Evolutionary conservation across 2,329 filamentous ascomycete species (phyloP).

Genomic region (Aureobasidium vineae): DNA sequence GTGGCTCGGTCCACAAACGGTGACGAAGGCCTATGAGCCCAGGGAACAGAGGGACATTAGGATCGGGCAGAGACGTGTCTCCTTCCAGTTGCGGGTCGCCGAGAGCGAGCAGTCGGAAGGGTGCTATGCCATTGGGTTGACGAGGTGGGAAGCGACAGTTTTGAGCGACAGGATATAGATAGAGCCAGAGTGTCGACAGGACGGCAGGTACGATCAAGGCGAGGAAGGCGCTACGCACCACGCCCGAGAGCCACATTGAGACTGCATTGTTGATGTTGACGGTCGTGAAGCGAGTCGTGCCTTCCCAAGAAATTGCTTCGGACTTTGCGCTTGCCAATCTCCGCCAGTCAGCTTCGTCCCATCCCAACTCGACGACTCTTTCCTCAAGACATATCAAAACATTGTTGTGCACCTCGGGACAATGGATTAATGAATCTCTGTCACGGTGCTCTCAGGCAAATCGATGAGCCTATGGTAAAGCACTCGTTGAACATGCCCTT

Average conservation of each 20-base stretch:
- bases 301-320: slow-evolving; percentile 17
- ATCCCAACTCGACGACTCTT: background rate
- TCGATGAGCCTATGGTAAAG: background rate
- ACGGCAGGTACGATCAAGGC: slow-evolving; percentile 65
- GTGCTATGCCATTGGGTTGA: slow-evolving; percentile 49
- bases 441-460: background rate
- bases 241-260: slow-evolving; percentile 52
- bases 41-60: slow-evolving; percentile 47
- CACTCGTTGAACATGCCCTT: background rate
- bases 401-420: background rate
- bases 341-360: background rate
- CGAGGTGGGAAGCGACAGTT: slow-evolving; percentile 71
- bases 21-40: slow-evolving; percentile 36
- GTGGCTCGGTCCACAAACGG: slow-evolving; percentile 23
- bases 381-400: background rate
- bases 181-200: slow-evolving; percentile 72
- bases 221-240: slow-evolving; percentile 49
- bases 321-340: slow-evolving; percentile 15
- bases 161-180: slow-evolving; percentile 79
- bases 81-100: slow-evolving; percentile 94
- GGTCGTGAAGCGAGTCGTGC: background rate
- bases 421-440: background rate
- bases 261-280: slow-evolving; percentile 12
- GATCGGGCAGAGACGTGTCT: slow-evolving; percentile 71
- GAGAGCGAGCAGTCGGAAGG: slow-evolving; percentile 82